Conservation (phyloP, 1,139 yeast species). For the Schizosaccharomyces versatilis region DNA sequence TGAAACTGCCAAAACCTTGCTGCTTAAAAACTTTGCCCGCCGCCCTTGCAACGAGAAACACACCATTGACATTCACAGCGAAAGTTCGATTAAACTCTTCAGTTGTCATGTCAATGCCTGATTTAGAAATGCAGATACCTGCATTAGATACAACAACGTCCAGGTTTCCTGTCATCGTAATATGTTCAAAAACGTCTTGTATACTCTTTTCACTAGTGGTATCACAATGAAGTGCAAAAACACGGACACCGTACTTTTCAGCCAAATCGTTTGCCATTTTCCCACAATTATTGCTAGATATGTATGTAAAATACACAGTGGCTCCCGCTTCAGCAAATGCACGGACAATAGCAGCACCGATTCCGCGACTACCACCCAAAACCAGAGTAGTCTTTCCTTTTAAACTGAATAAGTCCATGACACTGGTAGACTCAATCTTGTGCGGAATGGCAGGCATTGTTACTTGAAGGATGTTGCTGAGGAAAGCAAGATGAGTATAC, state of each 20-base stretch:
- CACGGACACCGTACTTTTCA: slow-evolving; percentile 40
- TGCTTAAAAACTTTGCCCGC: slow-evolving; percentile 53
- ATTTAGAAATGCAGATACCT: slow-evolving; percentile 59
- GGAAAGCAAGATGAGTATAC: too few relatives aligned
- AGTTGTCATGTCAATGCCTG: slow-evolving; percentile 37
- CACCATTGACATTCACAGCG: slow-evolving; percentile 53
- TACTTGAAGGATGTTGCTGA: too few relatives aligned
- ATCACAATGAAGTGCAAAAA: slow-evolving; percentile 52
- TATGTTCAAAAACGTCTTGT: slow-evolving; percentile 32
- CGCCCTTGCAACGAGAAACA: slow-evolving; percentile 49
- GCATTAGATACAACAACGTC: slow-evolving; percentile 82
- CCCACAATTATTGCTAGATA: slow-evolving; percentile 35
- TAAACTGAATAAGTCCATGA: slow-evolving; percentile 22
- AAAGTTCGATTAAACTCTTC: slow-evolving; percentile 45
- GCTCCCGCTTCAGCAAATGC: slow-evolving; percentile 85
- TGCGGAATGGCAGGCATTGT: background rate
- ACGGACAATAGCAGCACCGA: slow-evolving; percentile 65
- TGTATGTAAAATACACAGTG: slow-evolving; percentile 54
- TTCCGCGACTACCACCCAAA: slow-evolving; percentile 73
- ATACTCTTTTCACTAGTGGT: slow-evolving; percentile 40
- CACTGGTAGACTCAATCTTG: background rate
- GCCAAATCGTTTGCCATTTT: slow-evolving; percentile 35
- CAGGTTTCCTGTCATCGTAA: slow-evolving; percentile 27
- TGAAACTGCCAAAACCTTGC: slow-evolving; percentile 50
- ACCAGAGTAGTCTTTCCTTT: slow-evolving; percentile 76